Percentiles rank a stretch among this genome's conserved stretches.
Conservation (phyloP, 2,329 filamentous ascomycete genomes). For the Fusarium falciforme region DNA sequence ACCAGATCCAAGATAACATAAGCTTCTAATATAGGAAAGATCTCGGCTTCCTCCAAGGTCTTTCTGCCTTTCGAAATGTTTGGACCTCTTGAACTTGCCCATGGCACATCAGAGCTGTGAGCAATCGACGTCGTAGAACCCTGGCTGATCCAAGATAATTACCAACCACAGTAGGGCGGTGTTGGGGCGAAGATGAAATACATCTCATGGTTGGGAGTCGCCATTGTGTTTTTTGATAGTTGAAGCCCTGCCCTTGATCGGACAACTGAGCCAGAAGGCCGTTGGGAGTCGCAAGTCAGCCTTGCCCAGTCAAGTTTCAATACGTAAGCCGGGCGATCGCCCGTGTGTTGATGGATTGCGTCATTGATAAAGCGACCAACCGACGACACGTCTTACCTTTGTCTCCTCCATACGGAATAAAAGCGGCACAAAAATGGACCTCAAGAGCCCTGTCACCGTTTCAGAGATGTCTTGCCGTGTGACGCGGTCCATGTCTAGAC, state of each 20-base stretch:
- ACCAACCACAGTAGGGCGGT: not conserved
- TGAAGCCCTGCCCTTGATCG: too few relatives aligned
- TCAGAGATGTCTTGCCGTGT: not conserved
- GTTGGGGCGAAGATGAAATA: not conserved
- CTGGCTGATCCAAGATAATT: too few relatives aligned
- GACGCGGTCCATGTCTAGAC: constrained; percentile 19
- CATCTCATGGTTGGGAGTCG: not conserved
- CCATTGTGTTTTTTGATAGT: too few relatives aligned
- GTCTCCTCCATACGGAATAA: not conserved
- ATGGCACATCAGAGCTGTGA: too few relatives aligned
- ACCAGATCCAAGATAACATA: too few relatives aligned
- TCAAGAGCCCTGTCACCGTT: not conserved
- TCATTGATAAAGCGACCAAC: not conserved
- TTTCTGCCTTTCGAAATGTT: too few relatives aligned
- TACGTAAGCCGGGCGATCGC: not conserved
- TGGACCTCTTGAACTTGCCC: too few relatives aligned
- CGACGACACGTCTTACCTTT: not conserved
- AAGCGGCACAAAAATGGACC: not conserved
- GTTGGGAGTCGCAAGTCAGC: not conserved
- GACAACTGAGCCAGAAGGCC: too few relatives aligned
- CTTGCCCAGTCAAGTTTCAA: too few relatives aligned
- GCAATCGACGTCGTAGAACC: too few relatives aligned
- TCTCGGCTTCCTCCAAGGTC: too few relatives aligned
- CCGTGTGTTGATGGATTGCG: not conserved
- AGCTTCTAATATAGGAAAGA: too few relatives aligned